Evolutionary conservation across 139 green algal genomes (phyloP).

Genomic region (Edaphochlamys debaryana): DNA sequence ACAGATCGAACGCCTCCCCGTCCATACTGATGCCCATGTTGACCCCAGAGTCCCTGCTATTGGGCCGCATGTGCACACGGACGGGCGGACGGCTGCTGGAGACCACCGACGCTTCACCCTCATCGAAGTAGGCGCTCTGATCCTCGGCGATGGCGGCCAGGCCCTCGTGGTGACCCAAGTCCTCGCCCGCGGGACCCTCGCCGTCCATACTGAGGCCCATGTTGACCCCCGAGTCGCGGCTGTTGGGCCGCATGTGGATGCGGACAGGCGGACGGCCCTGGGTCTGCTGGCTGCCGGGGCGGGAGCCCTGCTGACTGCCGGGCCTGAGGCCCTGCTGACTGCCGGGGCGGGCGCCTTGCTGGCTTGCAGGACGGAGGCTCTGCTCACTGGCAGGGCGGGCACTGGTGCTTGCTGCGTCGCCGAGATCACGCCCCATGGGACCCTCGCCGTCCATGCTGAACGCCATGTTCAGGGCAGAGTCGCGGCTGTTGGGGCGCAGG

Average conservation of each 20-base stretch:
- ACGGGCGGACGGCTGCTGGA: background rate
- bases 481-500: background rate
- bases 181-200: too few relatives aligned
- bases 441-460: conserved; percentile 4
- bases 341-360: too few relatives aligned
- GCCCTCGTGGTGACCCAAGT: background rate
- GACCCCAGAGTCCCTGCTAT: background rate
- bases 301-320: too few relatives aligned
- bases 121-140: background rate
- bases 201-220: too few relatives aligned
- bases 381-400: too few relatives aligned
- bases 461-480: background rate
- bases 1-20: too few relatives aligned
- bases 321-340: too few relatives aligned
- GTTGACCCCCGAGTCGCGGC: background rate
- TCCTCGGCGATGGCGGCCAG: conserved; percentile 7
- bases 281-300: too few relatives aligned
- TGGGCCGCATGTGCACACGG: background rate
- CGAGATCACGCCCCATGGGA: background rate
- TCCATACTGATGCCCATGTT: conserved; percentile 5
- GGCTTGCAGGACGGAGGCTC: too few relatives aligned
- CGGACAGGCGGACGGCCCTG: background rate
- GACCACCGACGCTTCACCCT: too few relatives aligned
- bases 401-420: too few relatives aligned
- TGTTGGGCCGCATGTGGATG: background rate